A percentile compares a stretch with the other conserved stretches of the same genome.
Conservation (phyloP, 768 basidiomycete genomes). For the Pleurotus pulmonarius region DNA sequence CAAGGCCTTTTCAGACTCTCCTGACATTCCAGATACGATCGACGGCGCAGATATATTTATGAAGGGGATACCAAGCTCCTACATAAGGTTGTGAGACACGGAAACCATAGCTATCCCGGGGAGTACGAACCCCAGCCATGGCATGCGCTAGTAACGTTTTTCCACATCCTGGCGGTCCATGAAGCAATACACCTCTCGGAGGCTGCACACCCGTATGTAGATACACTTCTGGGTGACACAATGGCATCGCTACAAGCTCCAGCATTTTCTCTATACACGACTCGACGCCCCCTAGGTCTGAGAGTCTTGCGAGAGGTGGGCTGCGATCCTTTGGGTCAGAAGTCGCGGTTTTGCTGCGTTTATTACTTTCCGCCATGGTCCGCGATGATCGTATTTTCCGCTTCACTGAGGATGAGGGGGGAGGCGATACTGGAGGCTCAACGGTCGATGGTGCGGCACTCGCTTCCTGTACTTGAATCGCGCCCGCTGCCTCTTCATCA, state of each 20-base stretch:
- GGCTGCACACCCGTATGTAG: conserved; percentile 89
- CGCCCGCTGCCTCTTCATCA: conserved; percentile 16
- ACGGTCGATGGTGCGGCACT: conserved; percentile 9
- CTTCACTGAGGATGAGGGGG: conserved; percentile 35
- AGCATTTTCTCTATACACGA: conserved; percentile 87
- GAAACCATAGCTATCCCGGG: background rate
- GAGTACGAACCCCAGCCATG: conserved; percentile 77
- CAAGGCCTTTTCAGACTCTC: conserved; percentile 95
- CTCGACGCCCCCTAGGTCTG: conserved; percentile 87
- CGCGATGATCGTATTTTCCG: conserved; percentile 60
- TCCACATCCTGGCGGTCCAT: conserved; percentile 96
- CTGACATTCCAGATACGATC: conserved; percentile 97
- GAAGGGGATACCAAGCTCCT: conserved; percentile 93
- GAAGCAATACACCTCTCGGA: conserved; percentile 86
- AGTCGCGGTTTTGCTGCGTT: conserved; percentile 44
- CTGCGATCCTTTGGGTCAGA: conserved; percentile 57
- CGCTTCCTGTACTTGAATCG: conserved; percentile 13
- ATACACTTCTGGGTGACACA: conserved; percentile 95
- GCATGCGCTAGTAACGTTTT: conserved; percentile 95
- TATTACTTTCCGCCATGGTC: conserved; percentile 43
- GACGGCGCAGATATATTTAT: conserved; percentile 94
- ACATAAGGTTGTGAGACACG: conserved; percentile 7
- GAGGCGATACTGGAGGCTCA: conserved; percentile 8
- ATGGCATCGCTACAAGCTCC: conserved; percentile 93
- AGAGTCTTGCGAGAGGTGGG: conserved; percentile 72